Percentiles rank a stretch among this genome's conserved stretches.
Conservation (phyloP, 2,329 filamentous ascomycete species). For the Penicillium brevicompactum region DNA sequence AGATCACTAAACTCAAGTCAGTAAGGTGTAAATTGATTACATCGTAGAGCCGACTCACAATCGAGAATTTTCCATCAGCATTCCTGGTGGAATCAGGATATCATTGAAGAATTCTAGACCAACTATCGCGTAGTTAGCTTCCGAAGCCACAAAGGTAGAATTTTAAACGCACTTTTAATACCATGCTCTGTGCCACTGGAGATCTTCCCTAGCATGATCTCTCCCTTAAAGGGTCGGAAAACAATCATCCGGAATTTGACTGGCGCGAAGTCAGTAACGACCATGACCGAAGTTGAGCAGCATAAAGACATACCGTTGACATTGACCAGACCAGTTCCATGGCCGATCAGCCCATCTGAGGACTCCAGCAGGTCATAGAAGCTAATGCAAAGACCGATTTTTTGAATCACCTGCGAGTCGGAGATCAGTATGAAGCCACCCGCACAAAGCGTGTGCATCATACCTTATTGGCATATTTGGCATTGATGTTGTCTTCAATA, state of each 20-base stretch:
- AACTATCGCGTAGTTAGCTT: slow-evolving; percentile 53
- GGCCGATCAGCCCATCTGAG: slow-evolving; percentile 90
- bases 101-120: slow-evolving; percentile 93
- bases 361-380: slow-evolving; percentile 88
- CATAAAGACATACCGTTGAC: slow-evolving; percentile 69
- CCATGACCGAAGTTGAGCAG: neutral
- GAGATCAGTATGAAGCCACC: slow-evolving; percentile 1
- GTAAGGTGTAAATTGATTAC: slow-evolving; percentile 8
- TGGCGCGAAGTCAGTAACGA: slow-evolving; percentile 37
- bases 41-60: slow-evolving; percentile 61
- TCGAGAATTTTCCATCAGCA: slow-evolving; percentile 73
- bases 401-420: slow-evolving; percentile 75
- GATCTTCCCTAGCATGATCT: slow-evolving; percentile 85
- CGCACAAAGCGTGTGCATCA: slow-evolving; percentile 1
- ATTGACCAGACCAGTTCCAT: slow-evolving; percentile 88
- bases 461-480: slow-evolving; percentile 93
- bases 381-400: slow-evolving; percentile 89
- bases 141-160: slow-evolving; percentile 19
- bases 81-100: slow-evolving; percentile 74
- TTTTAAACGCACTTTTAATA: slow-evolving; percentile 61
- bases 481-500: slow-evolving; percentile 95
- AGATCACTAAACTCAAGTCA: slow-evolving; percentile 59
- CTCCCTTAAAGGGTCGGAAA: slow-evolving; percentile 93
- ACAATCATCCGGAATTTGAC: slow-evolving; percentile 93
- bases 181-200: slow-evolving; percentile 71